phyloP scores from a whole-genome alignment of 441 rosid species.

The Arabidopsis lyrata region DNA sequence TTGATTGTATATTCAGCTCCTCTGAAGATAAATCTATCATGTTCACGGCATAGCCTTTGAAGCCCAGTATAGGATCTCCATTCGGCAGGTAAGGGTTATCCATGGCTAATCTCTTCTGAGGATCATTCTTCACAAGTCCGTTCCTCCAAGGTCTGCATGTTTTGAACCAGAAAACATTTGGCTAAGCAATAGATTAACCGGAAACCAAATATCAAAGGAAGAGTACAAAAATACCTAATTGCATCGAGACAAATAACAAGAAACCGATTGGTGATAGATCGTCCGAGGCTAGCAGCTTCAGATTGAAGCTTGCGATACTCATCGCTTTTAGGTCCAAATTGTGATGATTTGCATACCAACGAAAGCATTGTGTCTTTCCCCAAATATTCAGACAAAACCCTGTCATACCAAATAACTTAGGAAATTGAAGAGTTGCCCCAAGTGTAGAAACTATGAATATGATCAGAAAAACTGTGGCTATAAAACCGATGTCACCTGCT shows the following conservation, averaged over 20 bases:
- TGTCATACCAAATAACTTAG: constrained; percentile 31
- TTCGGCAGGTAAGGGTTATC: constrained; percentile 49
- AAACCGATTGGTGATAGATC: constrained; percentile 55
- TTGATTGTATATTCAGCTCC: constrained; percentile 40
- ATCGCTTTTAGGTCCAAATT: constrained; percentile 48
- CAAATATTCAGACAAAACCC: constrained; percentile 67
- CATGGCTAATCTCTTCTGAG: constrained; percentile 56
- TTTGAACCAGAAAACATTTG: not conserved
- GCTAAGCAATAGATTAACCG: not conserved
- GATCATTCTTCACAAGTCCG: constrained; percentile 43
- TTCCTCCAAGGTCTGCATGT: constrained; percentile 52
- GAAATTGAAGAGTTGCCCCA: constrained; percentile 3
- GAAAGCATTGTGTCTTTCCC: constrained; percentile 79
- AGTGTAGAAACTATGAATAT: not conserved
- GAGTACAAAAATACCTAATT: constrained; percentile 51
- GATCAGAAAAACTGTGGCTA: not conserved
- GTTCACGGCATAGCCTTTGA: constrained; percentile 74
- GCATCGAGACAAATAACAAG: constrained; percentile 60
- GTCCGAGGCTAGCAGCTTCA: constrained; percentile 53
- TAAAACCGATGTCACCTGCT: constrained; percentile 55
- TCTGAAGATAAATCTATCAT: constrained; percentile 52
- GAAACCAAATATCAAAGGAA: not conserved
- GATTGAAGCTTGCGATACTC: constrained; percentile 56
- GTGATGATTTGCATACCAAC: constrained; percentile 68
- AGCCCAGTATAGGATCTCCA: constrained; percentile 59